These are phyloP conservation scores for Fagopyrum esculentum DNA, from an alignment of 148 eudicot species.

Conservation along the genomic window DNA sequence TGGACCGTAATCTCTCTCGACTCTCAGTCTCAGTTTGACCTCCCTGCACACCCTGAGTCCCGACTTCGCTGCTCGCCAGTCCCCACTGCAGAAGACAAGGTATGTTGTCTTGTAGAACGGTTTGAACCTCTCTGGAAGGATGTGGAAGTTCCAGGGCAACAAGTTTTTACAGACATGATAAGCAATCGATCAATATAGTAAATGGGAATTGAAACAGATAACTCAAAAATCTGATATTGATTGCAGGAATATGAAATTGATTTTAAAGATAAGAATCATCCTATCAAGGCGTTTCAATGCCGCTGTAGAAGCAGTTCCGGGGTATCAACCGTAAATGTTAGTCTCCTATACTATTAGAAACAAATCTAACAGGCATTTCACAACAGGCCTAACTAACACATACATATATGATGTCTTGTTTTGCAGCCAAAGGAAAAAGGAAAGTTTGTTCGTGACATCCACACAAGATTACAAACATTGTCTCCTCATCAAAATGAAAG, in stretches of 20 bases:
- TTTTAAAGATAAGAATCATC: conserved; percentile 47
- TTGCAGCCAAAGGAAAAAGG: conserved; percentile 16
- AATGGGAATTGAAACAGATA: background rate
- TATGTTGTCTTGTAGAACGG: no score
- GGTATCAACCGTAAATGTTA: conserved; percentile 30
- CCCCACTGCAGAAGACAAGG: no score
- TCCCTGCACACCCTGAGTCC: no score
- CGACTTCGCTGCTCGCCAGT: no score
- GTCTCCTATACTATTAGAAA: conserved; percentile 6
- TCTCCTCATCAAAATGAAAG: background rate
- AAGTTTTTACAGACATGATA: no score
- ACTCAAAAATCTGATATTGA: background rate
- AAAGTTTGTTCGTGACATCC: background rate
- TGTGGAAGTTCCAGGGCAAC: no score
- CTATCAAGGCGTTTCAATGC: conserved; percentile 57
- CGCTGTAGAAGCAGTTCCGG: conserved; percentile 39
- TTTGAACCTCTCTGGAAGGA: no score
- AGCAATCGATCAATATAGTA: no score
- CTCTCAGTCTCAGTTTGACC: no score
- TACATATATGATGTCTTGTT: background rate
- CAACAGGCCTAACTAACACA: background rate
- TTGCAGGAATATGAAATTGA: conserved; percentile 61
- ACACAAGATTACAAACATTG: background rate
- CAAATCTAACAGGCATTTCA: background rate
- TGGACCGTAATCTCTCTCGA: no score